These are phyloP conservation scores for Pinus albicaulis DNA, from an alignment of 75 land plant species.

Conservation along the genomic window DNA sequence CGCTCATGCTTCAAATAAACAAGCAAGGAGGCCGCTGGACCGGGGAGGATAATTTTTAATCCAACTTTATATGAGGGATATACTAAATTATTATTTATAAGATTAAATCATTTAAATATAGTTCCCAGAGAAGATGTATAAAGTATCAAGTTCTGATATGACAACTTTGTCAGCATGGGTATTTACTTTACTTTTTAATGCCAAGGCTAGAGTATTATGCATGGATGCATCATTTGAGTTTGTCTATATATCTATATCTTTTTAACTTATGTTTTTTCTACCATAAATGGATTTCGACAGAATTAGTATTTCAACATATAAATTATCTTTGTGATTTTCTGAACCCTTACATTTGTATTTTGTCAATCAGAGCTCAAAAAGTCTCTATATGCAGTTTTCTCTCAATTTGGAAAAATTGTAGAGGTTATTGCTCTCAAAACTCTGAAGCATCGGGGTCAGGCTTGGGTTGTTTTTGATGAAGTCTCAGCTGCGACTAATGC, in stretches of 20 bases:
- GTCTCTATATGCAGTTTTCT: conserved; percentile 82
- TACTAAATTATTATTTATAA: background rate
- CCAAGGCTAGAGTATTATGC: background rate
- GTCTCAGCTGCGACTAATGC: conserved; percentile 84
- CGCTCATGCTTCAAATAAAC: no score
- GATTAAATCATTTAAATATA: background rate
- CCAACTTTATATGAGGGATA: no score
- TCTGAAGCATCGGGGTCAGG: conserved; percentile 90
- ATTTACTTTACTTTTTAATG: background rate
- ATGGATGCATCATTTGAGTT: background rate
- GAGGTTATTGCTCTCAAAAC: conserved; percentile 91
- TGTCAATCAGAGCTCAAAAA: conserved; percentile 70
- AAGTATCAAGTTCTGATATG: background rate
- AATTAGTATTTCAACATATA: background rate
- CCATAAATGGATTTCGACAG: background rate
- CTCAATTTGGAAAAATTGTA: conserved; percentile 93
- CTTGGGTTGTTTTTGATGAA: conserved; percentile 97
- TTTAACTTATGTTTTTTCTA: background rate
- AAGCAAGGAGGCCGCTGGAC: background rate
- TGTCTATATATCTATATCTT: background rate
- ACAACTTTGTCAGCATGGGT: background rate
- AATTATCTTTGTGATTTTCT: conserved; percentile 13
- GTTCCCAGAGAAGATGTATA: background rate
- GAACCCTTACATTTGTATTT: background rate
- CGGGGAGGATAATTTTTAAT: background rate